These are phyloP conservation scores for Malbranchea cinnamomea DNA, from an alignment of 2,329 filamentous ascomycete species.

Conservation along the genomic window DNA sequence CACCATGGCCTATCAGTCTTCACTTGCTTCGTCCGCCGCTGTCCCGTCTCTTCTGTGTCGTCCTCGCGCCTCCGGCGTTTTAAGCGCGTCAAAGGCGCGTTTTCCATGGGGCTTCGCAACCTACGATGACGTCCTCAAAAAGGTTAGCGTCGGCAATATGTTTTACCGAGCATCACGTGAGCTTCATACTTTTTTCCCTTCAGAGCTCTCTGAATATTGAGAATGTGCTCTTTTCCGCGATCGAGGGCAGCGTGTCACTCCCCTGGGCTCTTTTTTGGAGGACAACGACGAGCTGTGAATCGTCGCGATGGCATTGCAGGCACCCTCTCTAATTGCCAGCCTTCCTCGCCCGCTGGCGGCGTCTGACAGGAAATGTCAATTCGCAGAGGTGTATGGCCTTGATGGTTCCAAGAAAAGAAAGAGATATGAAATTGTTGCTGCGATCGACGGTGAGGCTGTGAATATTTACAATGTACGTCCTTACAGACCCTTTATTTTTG, in stretches of 20 bases:
- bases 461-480: conserved; percentile 45
- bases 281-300: too few relatives aligned
- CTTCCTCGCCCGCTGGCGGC: conserved; percentile 30
- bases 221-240: too few relatives aligned
- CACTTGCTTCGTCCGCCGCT: too few relatives aligned
- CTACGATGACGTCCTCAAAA: conserved; percentile 1
- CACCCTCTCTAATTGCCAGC: conserved; percentile 30
- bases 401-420: conserved; percentile 44
- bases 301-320: conserved; percentile 27
- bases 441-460: conserved; percentile 45
- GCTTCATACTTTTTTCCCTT: conserved; percentile 2
- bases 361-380: conserved; percentile 25
- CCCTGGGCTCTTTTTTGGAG: too few relatives aligned
- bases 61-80: too few relatives aligned
- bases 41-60: too few relatives aligned
- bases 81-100: conserved; percentile 3
- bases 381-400: conserved; percentile 38
- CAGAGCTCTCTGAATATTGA: neutral
- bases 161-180: conserved; percentile 6
- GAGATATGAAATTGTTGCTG: conserved; percentile 45
- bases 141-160: conserved; percentile 6
- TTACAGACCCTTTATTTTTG: neutral
- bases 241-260: too few relatives aligned
- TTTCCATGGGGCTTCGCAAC: too few relatives aligned
- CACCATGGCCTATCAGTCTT: too few relatives aligned